phyloP scores from a whole-genome alignment of 2,329 filamentous ascomycete species.

The Trichothecium sympodiale region DNA sequence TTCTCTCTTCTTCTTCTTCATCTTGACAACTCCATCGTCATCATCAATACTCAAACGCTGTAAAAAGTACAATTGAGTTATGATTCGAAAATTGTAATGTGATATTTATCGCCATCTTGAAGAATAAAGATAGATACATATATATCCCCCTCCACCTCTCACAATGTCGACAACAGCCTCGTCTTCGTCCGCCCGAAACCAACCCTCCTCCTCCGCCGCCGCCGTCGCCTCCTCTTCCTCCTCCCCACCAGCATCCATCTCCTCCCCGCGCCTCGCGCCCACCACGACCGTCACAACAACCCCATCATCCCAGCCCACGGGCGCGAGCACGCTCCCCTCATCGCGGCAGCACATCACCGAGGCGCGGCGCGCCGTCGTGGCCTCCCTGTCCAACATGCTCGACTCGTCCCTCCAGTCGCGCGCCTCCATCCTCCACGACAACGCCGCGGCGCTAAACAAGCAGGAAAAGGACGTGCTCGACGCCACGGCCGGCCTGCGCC shows the following conservation, averaged over 20 bases:
- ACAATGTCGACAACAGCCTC: background rate
- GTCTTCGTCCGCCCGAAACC: background rate
- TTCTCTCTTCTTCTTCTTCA: too few relatives aligned
- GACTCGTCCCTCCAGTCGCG: slow-evolving; percentile 58
- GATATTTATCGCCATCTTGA: background rate
- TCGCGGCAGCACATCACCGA: slow-evolving; percentile 39
- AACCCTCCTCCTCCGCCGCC: slow-evolving; percentile 3
- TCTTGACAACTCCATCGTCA: too few relatives aligned
- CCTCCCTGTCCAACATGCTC: slow-evolving; percentile 57
- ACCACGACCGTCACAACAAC: slow-evolving; percentile 1
- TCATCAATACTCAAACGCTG: too few relatives aligned
- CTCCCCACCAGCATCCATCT: slow-evolving; percentile 1
- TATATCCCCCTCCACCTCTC: background rate
- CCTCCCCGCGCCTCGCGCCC: slow-evolving; percentile 3
- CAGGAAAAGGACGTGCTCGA: slow-evolving; percentile 57
- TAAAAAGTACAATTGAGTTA: too few relatives aligned
- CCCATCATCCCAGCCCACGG: slow-evolving; percentile 2
- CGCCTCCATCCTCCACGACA: slow-evolving; percentile 57
- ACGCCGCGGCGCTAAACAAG: slow-evolving; percentile 50
- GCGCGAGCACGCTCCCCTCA: slow-evolving; percentile 21
- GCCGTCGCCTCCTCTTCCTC: background rate
- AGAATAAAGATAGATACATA: background rate
- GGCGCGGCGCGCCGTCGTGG: slow-evolving; percentile 47
- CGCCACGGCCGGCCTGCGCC: slow-evolving; percentile 47
- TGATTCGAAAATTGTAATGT: too few relatives aligned